These are phyloP conservation scores for Amphirosellinia nigrospora DNA, from an alignment of 495 filamentous ascomycete species.

Conservation along the genomic window DNA sequence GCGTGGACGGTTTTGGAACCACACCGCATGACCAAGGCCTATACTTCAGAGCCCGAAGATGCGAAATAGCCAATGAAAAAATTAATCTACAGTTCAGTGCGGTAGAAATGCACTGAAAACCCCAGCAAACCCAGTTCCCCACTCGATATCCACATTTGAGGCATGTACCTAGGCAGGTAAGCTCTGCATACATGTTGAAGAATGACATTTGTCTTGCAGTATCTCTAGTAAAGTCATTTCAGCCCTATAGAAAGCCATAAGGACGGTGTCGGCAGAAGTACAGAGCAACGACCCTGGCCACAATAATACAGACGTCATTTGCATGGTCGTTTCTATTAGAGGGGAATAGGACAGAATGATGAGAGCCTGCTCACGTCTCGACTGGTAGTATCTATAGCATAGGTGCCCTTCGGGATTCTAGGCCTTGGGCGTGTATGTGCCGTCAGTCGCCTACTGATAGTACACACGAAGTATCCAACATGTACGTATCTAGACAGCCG, in stretches of 20 bases:
- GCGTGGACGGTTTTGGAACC: slow-evolving; percentile 10
- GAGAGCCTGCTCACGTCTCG: background rate
- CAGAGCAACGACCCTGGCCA: background rate
- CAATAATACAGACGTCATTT: background rate
- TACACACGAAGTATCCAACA: background rate
- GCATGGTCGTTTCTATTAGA: too few relatives aligned
- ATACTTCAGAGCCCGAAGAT: background rate
- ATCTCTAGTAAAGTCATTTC: slow-evolving; percentile 11
- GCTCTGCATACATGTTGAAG: slow-evolving; percentile 21
- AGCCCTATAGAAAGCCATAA: slow-evolving; percentile 22
- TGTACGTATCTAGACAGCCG: background rate
- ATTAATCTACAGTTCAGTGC: background rate
- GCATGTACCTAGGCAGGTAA: background rate
- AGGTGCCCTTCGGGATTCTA: background rate
- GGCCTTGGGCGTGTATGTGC: background rate
- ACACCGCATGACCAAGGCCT: background rate
- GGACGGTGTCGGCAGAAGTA: background rate
- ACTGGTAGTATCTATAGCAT: background rate
- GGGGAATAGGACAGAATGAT: background rate
- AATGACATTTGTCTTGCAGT: slow-evolving; percentile 14
- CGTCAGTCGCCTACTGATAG: too few relatives aligned
- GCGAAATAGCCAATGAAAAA: background rate
- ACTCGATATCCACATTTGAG: background rate
- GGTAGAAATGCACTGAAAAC: background rate
- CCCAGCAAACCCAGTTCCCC: background rate